phyloP scores from a whole-genome alignment of 2,329 filamentous ascomycete species.

The Fusarium sp. region DNA sequence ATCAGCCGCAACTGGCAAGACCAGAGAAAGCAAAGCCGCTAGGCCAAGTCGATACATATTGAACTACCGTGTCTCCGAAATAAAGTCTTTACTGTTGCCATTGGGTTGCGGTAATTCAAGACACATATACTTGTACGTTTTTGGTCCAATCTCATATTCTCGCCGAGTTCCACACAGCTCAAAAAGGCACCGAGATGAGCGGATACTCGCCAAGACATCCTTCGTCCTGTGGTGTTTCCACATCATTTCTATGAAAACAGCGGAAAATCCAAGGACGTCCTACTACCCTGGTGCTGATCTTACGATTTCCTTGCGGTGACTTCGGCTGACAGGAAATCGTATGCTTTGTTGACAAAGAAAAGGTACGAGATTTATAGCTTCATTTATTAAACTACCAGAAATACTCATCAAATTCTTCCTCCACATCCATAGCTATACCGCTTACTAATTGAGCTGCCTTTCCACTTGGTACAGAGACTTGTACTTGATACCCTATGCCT shows the following conservation, averaged over 20 bases:
- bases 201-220: slow-evolving; percentile 7
- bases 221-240: neutral
- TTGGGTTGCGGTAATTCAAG: no score
- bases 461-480: neutral
- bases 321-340: neutral
- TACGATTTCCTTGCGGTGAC: neutral
- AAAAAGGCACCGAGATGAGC: neutral
- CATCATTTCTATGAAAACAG: no score
- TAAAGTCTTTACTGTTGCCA: no score
- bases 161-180: slow-evolving; percentile 1
- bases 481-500: neutral
- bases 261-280: neutral
- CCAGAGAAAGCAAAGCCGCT: neutral
- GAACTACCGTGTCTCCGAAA: no score
- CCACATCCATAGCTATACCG: neutral
- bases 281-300: neutral
- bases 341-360: no score
- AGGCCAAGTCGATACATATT: neutral
- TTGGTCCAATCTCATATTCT: neutral
- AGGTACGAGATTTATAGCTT: no score
- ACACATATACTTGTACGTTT: neutral
- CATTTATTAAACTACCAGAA: neutral
- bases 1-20: neutral
- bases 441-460: neutral
- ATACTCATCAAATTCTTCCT: neutral